A percentile compares a stretch with the other conserved stretches of the same genome.
Evolutionary conservation across 73 alveolate genomes (phyloP).

Genomic region (Paramecium biaurelia): DNA sequence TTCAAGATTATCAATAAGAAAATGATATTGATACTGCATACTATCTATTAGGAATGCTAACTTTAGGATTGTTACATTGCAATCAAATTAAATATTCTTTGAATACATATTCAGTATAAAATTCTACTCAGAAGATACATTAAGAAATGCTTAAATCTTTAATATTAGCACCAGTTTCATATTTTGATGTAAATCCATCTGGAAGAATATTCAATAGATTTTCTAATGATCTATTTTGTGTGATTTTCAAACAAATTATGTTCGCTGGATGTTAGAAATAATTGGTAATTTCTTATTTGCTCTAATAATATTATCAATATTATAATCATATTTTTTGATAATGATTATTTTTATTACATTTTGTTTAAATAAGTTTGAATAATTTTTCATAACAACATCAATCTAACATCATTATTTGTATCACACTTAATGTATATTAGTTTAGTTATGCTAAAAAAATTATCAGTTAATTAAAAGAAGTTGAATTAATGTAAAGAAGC

Average conservation of each 20-base stretch:
- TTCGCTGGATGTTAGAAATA: background rate
- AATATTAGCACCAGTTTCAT: slow-evolving; percentile 55
- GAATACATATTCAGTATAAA: background rate
- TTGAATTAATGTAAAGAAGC: slow-evolving; percentile 45
- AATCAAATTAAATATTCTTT: background rate
- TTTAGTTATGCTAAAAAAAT: background rate
- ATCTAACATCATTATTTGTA: no score
- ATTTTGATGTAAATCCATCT: slow-evolving; percentile 71
- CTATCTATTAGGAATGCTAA: background rate
- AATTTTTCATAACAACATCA: no score
- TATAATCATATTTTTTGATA: background rate
- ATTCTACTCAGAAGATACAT: slow-evolving; percentile 53
- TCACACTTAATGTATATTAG: background rate
- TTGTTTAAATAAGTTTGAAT: no score
- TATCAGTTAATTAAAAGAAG: background rate
- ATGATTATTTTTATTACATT: background rate
- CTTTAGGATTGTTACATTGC: background rate
- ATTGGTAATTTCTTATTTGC: background rate
- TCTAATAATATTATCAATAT: background rate
- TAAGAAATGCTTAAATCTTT: slow-evolving; percentile 43
- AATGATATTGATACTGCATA: background rate
- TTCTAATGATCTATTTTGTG: slow-evolving; percentile 32
- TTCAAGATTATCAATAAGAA: background rate
- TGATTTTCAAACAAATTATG: slow-evolving; percentile 14
- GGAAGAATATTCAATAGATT: slow-evolving; percentile 78